Conservation (phyloP, 148 eudicot genomes). For the Silene latifolia region DNA sequence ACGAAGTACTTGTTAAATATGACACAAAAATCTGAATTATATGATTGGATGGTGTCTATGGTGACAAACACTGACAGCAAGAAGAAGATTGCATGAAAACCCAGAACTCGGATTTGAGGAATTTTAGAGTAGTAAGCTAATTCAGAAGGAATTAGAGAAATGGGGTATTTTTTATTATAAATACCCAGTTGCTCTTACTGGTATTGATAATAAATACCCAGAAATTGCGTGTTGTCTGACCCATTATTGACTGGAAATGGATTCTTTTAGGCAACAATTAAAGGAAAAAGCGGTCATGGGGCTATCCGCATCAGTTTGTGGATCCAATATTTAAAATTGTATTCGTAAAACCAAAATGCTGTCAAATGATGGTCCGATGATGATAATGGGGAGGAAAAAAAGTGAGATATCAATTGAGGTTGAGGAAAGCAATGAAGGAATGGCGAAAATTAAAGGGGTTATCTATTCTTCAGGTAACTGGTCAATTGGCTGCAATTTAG, state of each 20-base stretch:
- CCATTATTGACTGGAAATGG: conserved; percentile 66
- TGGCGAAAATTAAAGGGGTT: too few species aligned
- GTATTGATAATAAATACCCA: conserved; percentile 29
- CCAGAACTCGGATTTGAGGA: conserved; percentile 97
- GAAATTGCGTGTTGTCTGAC: conserved; percentile 38
- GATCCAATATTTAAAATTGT: conserved; percentile 36
- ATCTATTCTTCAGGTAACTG: too few species aligned
- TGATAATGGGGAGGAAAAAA: too few species aligned
- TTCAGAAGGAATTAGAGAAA: conserved; percentile 72
- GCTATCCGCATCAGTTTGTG: conserved; percentile 71
- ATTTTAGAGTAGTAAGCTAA: conserved; percentile 73
- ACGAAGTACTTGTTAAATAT: conserved; percentile 56
- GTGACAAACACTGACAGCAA: conserved; percentile 54
- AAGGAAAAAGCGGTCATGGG: conserved; percentile 81
- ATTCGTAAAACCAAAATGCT: too few species aligned
- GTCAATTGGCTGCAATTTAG: too few species aligned
- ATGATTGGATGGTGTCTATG: conserved; percentile 59
- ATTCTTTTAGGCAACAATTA: conserved; percentile 60
- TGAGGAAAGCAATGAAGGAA: too few species aligned
- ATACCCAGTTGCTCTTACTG: conserved; percentile 81
- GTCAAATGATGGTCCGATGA: too few species aligned
- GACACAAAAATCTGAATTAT: conserved; percentile 56
- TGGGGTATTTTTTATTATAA: conserved; percentile 58
- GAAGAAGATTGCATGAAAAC: conserved; percentile 75
- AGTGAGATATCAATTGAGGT: too few species aligned